A percentile compares a stretch with the other conserved stretches of the same genome.
Evolutionary conservation across 345 rosid species (phyloP).

Genomic region (Corchorus capsularis): DNA sequence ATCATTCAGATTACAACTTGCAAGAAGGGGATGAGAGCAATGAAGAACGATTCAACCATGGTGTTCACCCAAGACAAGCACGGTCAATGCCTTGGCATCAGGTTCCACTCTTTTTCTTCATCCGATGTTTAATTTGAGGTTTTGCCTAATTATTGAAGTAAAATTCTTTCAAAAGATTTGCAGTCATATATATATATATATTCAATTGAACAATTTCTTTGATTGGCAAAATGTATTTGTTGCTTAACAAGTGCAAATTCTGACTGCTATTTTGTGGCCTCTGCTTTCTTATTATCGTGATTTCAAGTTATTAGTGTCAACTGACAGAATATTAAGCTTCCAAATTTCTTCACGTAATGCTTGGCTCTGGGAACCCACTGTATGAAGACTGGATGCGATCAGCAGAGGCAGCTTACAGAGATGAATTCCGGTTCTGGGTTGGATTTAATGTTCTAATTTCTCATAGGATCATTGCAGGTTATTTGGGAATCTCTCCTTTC

Average conservation of each 20-base stretch:
- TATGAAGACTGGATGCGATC: conserved; percentile 90
- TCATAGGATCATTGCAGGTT: conserved; percentile 96
- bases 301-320: neutral
- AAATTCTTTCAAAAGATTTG: too few relatives aligned
- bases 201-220: too few relatives aligned
- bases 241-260: conserved; percentile 2
- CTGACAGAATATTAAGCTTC: conserved; percentile 13
- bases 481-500: conserved; percentile 24
- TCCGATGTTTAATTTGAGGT: too few relatives aligned
- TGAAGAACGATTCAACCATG: too few relatives aligned
- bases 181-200: too few relatives aligned
- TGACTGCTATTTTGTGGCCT: neutral
- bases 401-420: conserved; percentile 61
- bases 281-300: neutral
- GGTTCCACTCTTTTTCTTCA: too few relatives aligned
- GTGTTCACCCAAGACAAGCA: too few relatives aligned
- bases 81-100: too few relatives aligned
- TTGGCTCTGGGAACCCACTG: conserved; percentile 82
- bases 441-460: conserved; percentile 91
- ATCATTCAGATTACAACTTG: too few relatives aligned
- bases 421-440: conserved; percentile 95
- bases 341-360: conserved; percentile 69
- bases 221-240: too few relatives aligned
- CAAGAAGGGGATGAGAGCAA: too few relatives aligned
- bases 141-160: too few relatives aligned